Evolutionary conservation across 2,329 filamentous ascomycete genomes (phyloP).

Genomic region (Sphaerulina populicola): DNA sequence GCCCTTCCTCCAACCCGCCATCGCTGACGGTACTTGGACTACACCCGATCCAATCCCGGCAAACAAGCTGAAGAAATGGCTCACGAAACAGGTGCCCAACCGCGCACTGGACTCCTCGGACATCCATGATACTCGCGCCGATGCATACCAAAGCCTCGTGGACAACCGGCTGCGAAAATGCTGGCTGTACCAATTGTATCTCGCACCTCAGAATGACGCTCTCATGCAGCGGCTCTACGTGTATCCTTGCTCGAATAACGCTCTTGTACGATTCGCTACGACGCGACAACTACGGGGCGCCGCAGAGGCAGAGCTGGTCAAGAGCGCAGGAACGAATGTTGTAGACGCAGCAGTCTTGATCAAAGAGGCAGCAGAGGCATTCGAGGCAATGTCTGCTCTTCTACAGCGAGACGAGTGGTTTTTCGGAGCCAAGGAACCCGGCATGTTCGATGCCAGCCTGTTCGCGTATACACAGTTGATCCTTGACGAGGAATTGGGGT

Average conservation of each 20-base stretch:
- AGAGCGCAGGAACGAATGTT: slow-evolving; percentile 39
- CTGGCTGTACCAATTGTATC: slow-evolving; percentile 80
- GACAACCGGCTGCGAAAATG: slow-evolving; percentile 72
- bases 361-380: slow-evolving; percentile 53
- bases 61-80: slow-evolving; percentile 61
- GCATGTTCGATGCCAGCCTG: slow-evolving; percentile 76
- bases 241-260: slow-evolving; percentile 49
- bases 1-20: slow-evolving; percentile 67
- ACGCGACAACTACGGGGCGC: slow-evolving; percentile 61
- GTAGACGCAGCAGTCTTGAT: slow-evolving; percentile 47
- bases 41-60: slow-evolving; percentile 47
- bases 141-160: slow-evolving; percentile 70
- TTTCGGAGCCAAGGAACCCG: slow-evolving; percentile 51
- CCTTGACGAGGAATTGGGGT: slow-evolving; percentile 55
- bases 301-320: slow-evolving; percentile 65
- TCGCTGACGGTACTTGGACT: slow-evolving; percentile 26
- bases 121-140: slow-evolving; percentile 36
- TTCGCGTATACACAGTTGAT: slow-evolving; percentile 85
- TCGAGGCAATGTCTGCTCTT: slow-evolving; percentile 52
- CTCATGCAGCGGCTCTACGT: slow-evolving; percentile 69
- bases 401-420: slow-evolving; percentile 55
- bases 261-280: slow-evolving; percentile 55
- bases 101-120: background rate
- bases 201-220: slow-evolving; percentile 58
- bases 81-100: slow-evolving; percentile 33